A percentile compares a stretch with the other conserved stretches of the same genome.
These are phyloP conservation scores for Alternaria sp. DNA, from an alignment of 2,329 filamentous ascomycete genomes.

Conservation along the genomic window DNA sequence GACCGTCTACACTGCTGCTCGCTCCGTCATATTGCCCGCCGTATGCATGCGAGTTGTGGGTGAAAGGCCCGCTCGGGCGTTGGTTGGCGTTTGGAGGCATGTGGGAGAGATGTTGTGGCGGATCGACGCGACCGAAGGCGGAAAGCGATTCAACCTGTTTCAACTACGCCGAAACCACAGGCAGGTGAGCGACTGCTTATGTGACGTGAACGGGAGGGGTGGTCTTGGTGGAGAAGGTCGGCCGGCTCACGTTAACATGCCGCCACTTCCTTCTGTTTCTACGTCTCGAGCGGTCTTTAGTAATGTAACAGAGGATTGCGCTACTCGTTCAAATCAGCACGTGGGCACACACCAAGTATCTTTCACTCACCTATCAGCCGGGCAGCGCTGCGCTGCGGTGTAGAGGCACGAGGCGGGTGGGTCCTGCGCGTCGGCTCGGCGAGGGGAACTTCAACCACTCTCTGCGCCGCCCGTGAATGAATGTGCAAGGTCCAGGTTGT, in stretches of 20 bases:
- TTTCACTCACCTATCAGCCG: constrained; percentile 19
- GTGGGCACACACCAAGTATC: not conserved
- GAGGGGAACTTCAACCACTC: constrained; percentile 15
- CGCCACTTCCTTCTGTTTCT: constrained; percentile 33
- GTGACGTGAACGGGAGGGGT: constrained; percentile 18
- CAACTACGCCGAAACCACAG: constrained; percentile 5
- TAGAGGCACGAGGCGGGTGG: constrained; percentile 25
- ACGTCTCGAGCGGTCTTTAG: constrained; percentile 11
- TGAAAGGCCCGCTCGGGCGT: constrained; percentile 18
- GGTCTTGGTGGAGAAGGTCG: constrained; percentile 22
- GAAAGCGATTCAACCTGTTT: constrained; percentile 2
- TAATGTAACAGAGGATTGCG: constrained; percentile 11
- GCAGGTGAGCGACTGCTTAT: constrained; percentile 1
- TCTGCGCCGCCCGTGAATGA: constrained; percentile 9
- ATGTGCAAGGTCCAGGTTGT: not conserved
- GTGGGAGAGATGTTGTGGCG: constrained; percentile 2
- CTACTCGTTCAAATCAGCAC: constrained; percentile 12
- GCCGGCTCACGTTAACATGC: constrained; percentile 40
- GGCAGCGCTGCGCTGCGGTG: constrained; percentile 27
- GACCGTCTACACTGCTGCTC: constrained; percentile 18
- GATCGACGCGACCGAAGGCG: constrained; percentile 12
- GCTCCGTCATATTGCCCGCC: constrained; percentile 25
- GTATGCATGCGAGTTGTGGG: constrained; percentile 31
- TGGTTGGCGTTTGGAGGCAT: constrained; percentile 29
- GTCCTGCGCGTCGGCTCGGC: constrained; percentile 20